Conservation (phyloP, 108 stramenopile species). For the Stephanodiscus minutulus region DNA sequence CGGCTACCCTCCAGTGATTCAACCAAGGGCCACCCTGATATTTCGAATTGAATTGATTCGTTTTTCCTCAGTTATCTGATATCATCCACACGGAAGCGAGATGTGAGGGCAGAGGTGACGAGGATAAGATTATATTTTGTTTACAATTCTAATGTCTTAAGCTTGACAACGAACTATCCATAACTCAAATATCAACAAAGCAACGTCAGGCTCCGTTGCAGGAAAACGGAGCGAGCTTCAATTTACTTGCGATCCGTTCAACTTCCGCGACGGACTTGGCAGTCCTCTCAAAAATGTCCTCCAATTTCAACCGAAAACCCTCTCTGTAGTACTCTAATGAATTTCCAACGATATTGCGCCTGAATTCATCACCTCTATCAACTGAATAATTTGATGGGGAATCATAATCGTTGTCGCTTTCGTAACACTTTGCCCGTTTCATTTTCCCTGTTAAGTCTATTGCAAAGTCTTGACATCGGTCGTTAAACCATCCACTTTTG, state of each 20-base stretch:
- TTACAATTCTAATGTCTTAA: too few species aligned
- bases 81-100: too few species aligned
- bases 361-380: too few species aligned
- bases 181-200: background rate
- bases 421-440: too few species aligned
- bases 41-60: constrained; percentile 79
- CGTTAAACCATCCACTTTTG: constrained; percentile 17
- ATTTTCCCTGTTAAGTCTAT: too few species aligned
- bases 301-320: constrained; percentile 11
- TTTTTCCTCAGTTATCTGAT: constrained; percentile 45
- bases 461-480: constrained; percentile 11
- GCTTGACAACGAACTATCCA: too few species aligned
- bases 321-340: too few species aligned
- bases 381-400: too few species aligned
- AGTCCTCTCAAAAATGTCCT: background rate
- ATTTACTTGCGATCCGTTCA: background rate
- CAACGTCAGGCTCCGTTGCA: too few species aligned
- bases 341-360: too few species aligned
- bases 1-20: constrained; percentile 79
- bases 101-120: background rate
- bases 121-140: background rate
- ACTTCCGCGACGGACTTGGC: background rate
- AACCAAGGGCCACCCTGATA: constrained; percentile 70
- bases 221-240: background rate
- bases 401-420: too few species aligned